Percentiles rank a stretch among this genome's conserved stretches.
Conservation (phyloP, 2,329 filamentous ascomycete species). For the Magnaporthiopsis incrustans region DNA sequence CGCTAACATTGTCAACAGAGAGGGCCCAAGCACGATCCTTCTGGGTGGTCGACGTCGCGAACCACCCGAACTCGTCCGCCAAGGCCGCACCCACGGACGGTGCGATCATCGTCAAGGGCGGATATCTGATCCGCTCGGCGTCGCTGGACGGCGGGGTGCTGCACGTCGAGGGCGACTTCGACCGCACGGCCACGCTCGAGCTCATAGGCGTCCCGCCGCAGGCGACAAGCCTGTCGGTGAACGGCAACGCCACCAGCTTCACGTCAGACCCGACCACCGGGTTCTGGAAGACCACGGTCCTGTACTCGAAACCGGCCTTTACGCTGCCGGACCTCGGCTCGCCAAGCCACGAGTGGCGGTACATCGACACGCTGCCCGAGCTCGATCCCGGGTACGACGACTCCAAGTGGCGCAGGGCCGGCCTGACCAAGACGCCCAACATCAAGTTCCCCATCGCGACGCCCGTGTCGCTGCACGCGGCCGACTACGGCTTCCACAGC, state of each 20-base stretch:
- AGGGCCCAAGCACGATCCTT: background rate
- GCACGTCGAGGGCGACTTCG: conserved; percentile 10
- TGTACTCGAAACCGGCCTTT: conserved; percentile 42
- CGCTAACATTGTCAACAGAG: background rate
- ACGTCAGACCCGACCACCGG: background rate
- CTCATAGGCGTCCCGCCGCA: conserved; percentile 3
- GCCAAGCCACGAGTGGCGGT: conserved; percentile 55
- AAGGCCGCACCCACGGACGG: background rate
- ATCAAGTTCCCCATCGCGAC: conserved; percentile 45
- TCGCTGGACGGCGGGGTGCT: conserved; percentile 3
- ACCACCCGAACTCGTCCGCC: background rate
- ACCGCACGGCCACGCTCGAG: conserved; percentile 9
- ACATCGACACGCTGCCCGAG: conserved; percentile 64
- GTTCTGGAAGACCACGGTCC: background rate
- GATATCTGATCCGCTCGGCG: conserved; percentile 12
- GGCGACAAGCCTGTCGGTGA: background rate
- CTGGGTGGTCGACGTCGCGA: background rate
- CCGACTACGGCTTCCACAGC: conserved; percentile 63
- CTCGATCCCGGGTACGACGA: conserved; percentile 59
- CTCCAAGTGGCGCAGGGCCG: conserved; percentile 53
- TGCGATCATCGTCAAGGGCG: conserved; percentile 1
- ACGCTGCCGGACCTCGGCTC: conserved; percentile 44
- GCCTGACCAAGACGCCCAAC: conserved; percentile 53
- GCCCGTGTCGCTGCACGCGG: conserved; percentile 54
- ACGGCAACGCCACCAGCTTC: conserved; percentile 6